Evolutionary conservation across 208 protist species (phyloP).

Genomic region (Novymonas esmeraldas): DNA sequence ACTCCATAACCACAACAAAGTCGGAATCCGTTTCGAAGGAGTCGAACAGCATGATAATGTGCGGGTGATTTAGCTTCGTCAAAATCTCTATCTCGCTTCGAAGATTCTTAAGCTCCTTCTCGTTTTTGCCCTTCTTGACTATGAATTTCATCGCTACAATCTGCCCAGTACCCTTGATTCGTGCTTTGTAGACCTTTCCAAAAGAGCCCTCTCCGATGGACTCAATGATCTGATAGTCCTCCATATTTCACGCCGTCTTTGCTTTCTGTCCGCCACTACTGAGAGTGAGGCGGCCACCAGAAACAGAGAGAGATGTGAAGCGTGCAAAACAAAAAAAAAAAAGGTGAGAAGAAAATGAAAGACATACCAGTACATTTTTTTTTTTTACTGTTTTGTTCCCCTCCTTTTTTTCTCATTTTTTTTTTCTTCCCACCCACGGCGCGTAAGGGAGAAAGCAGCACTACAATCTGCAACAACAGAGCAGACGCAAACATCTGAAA

Average conservation of each 20-base stretch:
- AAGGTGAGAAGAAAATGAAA: neutral
- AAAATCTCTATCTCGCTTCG: constrained; percentile 97
- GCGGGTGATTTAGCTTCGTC: constrained; percentile 94
- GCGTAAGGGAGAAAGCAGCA: no score
- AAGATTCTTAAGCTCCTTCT: constrained; percentile 93
- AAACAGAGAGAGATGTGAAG: no score
- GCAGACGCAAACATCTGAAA: no score
- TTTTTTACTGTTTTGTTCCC: no score
- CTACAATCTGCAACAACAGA: no score
- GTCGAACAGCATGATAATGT: constrained; percentile 97
- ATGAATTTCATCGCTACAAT: constrained; percentile 99
- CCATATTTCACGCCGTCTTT: no score
- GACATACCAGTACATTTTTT: neutral
- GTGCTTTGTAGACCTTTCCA: constrained; percentile 98
- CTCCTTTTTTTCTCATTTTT: no score
- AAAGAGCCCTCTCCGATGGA: constrained; percentile 98
- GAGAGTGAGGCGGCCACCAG: no score
- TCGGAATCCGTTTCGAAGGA: constrained; percentile 96
- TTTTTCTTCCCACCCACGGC: no score
- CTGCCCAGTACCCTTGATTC: constrained; percentile 92
- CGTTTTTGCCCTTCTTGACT: constrained; percentile 94
- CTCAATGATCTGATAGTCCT: constrained; percentile 94
- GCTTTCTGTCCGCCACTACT: no score
- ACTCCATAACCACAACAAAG: constrained; percentile 95
- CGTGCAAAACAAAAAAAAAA: constrained; percentile 1